Base-by-base conservation (phyloP, 2,329 filamentous ascomycete species). In the Cladosporium sp. region DNA sequence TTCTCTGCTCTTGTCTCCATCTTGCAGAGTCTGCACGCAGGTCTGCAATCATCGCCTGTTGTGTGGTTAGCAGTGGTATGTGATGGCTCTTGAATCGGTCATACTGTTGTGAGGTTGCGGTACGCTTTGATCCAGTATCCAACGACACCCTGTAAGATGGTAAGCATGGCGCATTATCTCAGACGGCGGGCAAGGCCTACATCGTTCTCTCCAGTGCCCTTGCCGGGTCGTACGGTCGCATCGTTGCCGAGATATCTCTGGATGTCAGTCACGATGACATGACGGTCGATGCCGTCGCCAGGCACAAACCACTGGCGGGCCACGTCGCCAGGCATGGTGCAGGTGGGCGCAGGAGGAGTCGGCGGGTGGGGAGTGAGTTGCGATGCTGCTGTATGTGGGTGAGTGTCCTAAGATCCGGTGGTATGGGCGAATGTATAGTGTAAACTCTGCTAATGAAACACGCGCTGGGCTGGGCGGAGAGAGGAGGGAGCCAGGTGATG, bases 71-170 rank as follows among this genome's bases (percentile, higher is more conserved):
- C 47, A 32, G 35, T 8, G 34, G 4, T 19, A 32, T 24, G 10
- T 10, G 7, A 17, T 28, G 6, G 40, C 12, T 37, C 32, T 15
- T 47, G 28, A 28, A 15, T 25, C 47, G 15, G 17, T 32, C 76
- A 56, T 74, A 79, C 77, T 66, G 75, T 71, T 44, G 78, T 80
- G 56, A 80, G 69, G 48, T 76, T 79, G 40, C 78, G 75, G 66
- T 79, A 79, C 35, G 77, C 77, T 55, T 76, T 77, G 63, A 80
- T 79, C 76, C 75, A 78, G 71, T 77, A 80, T 58, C 78, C 78
- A 50, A 72, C 64, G 59, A 75, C 71, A 64, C 77, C 75, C 75
- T 73, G 58, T 34, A 7, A 37, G 28, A 42, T 22, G 13, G 61
- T 67, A 47, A 70, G 66, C 58, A 60, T 47, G 20, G 22, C 32